Evolutionary conservation across 164 flowering plant species (phyloP), one percentile per base, ranked within the genome.

Genomic region (Buxus sempervirens): DNA sequence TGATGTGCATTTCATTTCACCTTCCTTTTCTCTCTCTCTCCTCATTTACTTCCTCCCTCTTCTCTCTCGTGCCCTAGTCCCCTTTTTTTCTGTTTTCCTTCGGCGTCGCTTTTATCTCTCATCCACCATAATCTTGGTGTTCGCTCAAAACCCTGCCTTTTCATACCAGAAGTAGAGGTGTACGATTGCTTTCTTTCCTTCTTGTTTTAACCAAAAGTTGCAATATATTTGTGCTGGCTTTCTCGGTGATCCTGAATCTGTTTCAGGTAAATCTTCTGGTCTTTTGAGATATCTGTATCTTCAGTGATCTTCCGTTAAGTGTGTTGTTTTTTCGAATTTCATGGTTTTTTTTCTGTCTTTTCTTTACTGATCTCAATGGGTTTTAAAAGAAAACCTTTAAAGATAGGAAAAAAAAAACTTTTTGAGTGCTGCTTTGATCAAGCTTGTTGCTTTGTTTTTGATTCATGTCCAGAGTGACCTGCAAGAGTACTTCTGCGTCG

Each of bases 1-100:
- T 79, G 78, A 76, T 66, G 58, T 69, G 76, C 69, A 66, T 60
- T 55, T 61, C 60, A 25, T 32, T 1, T 56, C 38, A 32, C 38
- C 3, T 32, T 32, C 7, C 7, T 32, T 32, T 32, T 32, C 7
- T 53, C 54, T 66, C 71, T 48, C 72, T 68, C 51, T 73, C 68
- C 56, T 63, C 70, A 59, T 68, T 73, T 68, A 73, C 51, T 73
- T 56, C 15, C 70, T 1, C 20, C 16, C 26, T n/a, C 71, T 57
- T 7, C 53, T 48, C 64, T 66, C 70, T 63, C 72, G 69, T 62
- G 75, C 71, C 67, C 75, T 61, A 57, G 55, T 28, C 21, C n/a
- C 26, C 49, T 38, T 23, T 28, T 51, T 41, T 28, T 32, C 38
- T 32, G 38, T 8, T 10, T 19, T 66, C 36, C 7, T 22, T 26